Conservation (phyloP, 2,329 filamentous ascomycete genomes). For the Colletotrichum horii region DNA sequence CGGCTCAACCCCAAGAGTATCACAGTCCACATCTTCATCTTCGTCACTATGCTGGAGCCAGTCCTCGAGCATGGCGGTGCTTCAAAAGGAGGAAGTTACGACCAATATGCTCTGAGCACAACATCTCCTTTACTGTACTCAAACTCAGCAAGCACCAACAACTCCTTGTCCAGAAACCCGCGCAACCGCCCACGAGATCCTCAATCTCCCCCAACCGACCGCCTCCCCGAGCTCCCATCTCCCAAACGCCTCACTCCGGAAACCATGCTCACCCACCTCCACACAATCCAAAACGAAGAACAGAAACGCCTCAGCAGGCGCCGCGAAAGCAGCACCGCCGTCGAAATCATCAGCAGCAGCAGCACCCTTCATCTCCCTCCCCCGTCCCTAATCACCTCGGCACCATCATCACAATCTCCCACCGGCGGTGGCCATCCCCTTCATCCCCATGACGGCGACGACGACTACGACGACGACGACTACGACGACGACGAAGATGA, state of each 20-base stretch:
- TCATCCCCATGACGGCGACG: not conserved
- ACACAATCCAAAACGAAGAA: not conserved
- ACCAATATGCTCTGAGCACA: not conserved
- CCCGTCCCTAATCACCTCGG: not conserved
- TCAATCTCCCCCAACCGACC: not conserved
- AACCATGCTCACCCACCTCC: not conserved
- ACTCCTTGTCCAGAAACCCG: not conserved
- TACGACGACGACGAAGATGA: not conserved
- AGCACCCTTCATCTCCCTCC: not conserved
- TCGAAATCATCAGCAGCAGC: not conserved
- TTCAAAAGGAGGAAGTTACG: not conserved
- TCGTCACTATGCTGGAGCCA: not conserved
- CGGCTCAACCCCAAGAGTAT: rapidly evolving
- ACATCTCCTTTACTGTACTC: not conserved
- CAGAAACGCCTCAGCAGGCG: not conserved
- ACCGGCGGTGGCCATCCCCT: not conserved
- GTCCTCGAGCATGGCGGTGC: not conserved
- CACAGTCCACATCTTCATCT: not conserved
- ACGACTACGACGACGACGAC: not conserved
- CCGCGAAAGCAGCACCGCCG: not conserved
- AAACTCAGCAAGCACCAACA: not conserved
- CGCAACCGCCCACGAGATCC: not conserved
- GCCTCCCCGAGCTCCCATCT: not conserved
- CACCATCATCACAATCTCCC: not conserved
- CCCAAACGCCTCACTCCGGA: not conserved